phyloP scores from a whole-genome alignment of 73 alveolate genomes.

The Tetrahymena borealis region DNA sequence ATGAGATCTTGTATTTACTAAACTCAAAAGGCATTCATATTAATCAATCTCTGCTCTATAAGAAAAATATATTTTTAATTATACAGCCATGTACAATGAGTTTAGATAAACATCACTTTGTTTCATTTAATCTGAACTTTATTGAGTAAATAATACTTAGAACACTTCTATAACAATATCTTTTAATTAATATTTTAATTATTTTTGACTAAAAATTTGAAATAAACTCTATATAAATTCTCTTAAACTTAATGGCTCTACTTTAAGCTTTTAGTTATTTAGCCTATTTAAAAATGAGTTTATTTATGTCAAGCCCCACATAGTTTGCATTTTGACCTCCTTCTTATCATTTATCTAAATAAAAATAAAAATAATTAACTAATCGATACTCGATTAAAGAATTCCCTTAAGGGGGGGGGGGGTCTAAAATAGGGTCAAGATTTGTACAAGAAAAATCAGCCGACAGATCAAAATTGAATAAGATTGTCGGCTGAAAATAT shows the following conservation, averaged over 20 bases:
- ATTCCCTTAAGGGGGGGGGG: too few species aligned
- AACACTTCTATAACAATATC: background rate
- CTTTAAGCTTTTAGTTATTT: background rate
- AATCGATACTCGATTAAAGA: too few species aligned
- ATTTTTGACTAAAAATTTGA: background rate
- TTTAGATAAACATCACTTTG: background rate
- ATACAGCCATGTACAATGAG: background rate
- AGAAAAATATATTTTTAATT: background rate
- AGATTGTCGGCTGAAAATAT: too few species aligned
- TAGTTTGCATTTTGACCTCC: too few species aligned
- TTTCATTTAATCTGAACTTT: background rate
- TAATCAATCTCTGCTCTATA: background rate
- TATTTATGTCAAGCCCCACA: background rate
- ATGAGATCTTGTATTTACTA: background rate
- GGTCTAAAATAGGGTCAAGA: too few species aligned
- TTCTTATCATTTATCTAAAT: too few species aligned
- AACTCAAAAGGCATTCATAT: background rate
- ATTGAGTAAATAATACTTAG: background rate
- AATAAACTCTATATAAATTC: background rate
- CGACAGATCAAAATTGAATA: too few species aligned
- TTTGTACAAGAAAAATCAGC: too few species aligned
- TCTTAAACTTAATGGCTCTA: background rate
- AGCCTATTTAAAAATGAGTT: background rate
- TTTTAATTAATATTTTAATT: background rate
- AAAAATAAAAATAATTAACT: too few species aligned